A percentile compares a stretch with the other conserved stretches of the same genome.
Evolutionary conservation across 106 monocot genomes (phyloP).

Genomic region (Vanilla planifolia): DNA sequence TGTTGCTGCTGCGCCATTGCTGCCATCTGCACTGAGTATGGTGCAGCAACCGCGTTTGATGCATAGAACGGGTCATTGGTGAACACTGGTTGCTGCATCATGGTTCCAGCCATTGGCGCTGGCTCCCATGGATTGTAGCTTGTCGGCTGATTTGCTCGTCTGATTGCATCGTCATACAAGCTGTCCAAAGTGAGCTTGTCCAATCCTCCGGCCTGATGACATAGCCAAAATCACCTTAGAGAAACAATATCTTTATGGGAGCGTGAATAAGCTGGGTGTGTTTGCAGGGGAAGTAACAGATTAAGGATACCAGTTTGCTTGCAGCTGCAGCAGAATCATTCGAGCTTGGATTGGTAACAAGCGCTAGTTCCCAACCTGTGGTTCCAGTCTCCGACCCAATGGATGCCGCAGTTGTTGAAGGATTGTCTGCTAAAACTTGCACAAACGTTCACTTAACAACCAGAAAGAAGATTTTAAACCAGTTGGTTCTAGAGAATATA

Average conservation of each 20-base stretch:
- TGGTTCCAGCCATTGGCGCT: conserved; percentile 6
- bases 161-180: conserved; percentile 74
- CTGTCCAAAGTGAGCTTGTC: conserved; percentile 85
- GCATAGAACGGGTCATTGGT: conserved; percentile 69
- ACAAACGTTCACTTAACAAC: conserved; percentile 5
- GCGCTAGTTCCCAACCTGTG: conserved; percentile 90
- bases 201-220: conserved; percentile 65
- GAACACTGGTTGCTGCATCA: conserved; percentile 29
- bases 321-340: conserved; percentile 61
- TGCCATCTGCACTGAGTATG: conserved; percentile 72
- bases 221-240: conserved; percentile 1
- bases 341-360: conserved; percentile 79
- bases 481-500: not conserved
- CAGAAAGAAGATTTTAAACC: not conserved
- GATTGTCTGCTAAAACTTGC: conserved; percentile 30
- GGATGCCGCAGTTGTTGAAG: conserved; percentile 28
- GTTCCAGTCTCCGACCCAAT: conserved; percentile 25
- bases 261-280: too few species aligned
- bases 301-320: conserved; percentile 92
- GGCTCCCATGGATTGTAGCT: conserved; percentile 93
- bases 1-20: conserved; percentile 89
- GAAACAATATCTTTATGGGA: too few species aligned
- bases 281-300: too few species aligned
- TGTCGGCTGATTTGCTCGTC: conserved; percentile 48
- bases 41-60: conserved; percentile 38